Evolutionary conservation across 441 rosid species (phyloP), one percentile per base, ranked within the genome.

Genomic region (Gossypium davidsonii): DNA sequence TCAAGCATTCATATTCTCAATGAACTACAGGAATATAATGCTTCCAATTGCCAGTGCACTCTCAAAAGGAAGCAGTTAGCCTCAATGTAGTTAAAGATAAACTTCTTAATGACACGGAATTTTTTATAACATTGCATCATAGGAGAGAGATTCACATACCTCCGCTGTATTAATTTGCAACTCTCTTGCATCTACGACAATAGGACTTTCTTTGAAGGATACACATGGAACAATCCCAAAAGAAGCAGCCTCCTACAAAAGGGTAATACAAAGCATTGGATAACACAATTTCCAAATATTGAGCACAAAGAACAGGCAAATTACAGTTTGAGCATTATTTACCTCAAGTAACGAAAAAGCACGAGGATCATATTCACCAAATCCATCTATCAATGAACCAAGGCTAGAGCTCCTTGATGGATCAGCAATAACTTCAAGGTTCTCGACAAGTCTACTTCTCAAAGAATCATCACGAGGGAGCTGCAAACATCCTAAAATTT

Each of bases 361-460:
- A 78, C 97, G 83, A 73, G 97, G 91, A 77, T 94, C 98, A 59
- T 89, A 94, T 82, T 94, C 97, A 76, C 91, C 98, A 83, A 92
- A 94, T 74, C 97, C 97, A 73, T 94, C 98, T 4, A 94, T 82
- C 72, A 92, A 74, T 23, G 97, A 87, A 78, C 84, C 81, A 39
- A 90, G 85, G 73, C 86, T 88, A 39, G 84, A 83, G 74, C 56
- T 63, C 79, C 74, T 87, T 77, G 91, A 80, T 21, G 90, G 37
- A 56, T 86, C 85, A 44, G 74, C 80, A 78, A 73, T 78, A 65
- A 88, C 81, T 76, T 85, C 90, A 70, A 90, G 77, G 81, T 82
- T 86, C 76, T 91, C 97, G n/a, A 92, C 74, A 34, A 92, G 83
- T 77, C 78, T 86, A 62, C 71, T 75, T 83, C 87, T 89, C 76